Base-by-base conservation (phyloP, 2,329 filamentous ascomycete genomes). In the Phaeosphaeria sp. region DNA sequence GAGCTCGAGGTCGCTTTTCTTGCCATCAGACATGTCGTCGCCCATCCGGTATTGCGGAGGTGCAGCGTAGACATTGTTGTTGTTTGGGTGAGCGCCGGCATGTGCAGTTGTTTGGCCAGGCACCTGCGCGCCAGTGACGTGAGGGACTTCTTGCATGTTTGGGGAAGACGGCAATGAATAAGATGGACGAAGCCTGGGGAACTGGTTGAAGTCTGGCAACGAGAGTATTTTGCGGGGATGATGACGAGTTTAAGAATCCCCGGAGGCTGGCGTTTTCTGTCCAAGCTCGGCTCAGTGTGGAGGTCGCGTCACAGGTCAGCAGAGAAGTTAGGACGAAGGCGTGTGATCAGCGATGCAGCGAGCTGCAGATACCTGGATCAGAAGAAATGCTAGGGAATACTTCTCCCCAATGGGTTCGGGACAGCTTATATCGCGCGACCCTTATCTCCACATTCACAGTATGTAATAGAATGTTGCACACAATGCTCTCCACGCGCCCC, bases 1-100 rank as follows among this genome's bases (percentile, higher is more conserved):
- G 42, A 72, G 63, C 50, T 75, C 72, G 11, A 68, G 69, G 25
- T 74, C 73, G 63, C 69, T 72, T 61, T 77, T 75, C 57, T 73
- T 74, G 51, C 66, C 65, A 7, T 71, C 68, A 2, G 66, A 67
- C 41, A 67, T 52, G 30, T 67, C 67, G 25, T 73, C 71, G 15
- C 52, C 58, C 25, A 60, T 57, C 46, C 49, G 54, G 50, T 72
- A 72, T 20, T 52, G 59, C 17, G 69, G 68, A 30, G 67, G 66
- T 3, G 61, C 43, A 15, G 59, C 55, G 50, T 63, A 63, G 33
- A 43, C 52, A 27, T 50, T 41, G 46, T 51, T 46, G 46, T 11
- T 36, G 27, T 56, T 39, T 13, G 36, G 15, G 4, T 17, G 46
- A 6, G 46, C 22, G 10, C 36, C 33, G 44, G n/a, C 36, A 33